Evolutionary conservation across 2,329 filamentous ascomycete genomes (phyloP), one percentile per base, ranked within the genome.

Genomic region (Herpomyces periplanetae): DNA sequence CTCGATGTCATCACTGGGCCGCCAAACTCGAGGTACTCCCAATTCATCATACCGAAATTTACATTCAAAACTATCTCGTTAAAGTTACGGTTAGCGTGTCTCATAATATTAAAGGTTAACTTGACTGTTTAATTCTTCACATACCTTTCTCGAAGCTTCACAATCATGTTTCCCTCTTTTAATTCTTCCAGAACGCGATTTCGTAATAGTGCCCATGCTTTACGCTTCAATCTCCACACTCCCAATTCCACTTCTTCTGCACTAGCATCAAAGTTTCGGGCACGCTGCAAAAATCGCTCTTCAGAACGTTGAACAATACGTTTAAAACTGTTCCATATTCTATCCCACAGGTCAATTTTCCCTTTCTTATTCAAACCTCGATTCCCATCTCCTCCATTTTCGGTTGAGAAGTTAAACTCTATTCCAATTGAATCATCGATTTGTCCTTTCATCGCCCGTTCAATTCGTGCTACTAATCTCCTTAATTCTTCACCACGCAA

Each of bases 21-120:
- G 59, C 80, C 80, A 96, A 38, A 96, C 87, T 23, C 80, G 54
- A 3, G 80, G 80, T 3, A 96, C 80, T 11, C 80, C 80, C 4
- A 59, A 58, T 23, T 88, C 73, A 31, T 96, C 80, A 31, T 96
- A 96, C 26, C 80, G 62, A 51, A 96, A 96, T 40, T 87, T 88
- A 43, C 96, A 80, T 40, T 96, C 80, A 28, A 96, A 96, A 43
- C 23, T 26, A 18, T 16, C 7, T 5, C 13, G 13, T 10, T 16
- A 7, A n/a, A n/a, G n/a, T n/a, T n/a, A n/a, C n/a, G n/a, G n/a
- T n/a, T n/a, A n/a, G n/a, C n/a, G n/a, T n/a, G 11, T n/a, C n/a
- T 10, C 5, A 10, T 11, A n/a, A 4, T 8, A 8, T 14, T 21
- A 11, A 18, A 5, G 8, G 10, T 5, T 12, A 15, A 23, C n/a